Evolutionary conservation across 2,329 filamentous ascomycete genomes (phyloP).

Genomic region (Pyricularia pennisetigena): DNA sequence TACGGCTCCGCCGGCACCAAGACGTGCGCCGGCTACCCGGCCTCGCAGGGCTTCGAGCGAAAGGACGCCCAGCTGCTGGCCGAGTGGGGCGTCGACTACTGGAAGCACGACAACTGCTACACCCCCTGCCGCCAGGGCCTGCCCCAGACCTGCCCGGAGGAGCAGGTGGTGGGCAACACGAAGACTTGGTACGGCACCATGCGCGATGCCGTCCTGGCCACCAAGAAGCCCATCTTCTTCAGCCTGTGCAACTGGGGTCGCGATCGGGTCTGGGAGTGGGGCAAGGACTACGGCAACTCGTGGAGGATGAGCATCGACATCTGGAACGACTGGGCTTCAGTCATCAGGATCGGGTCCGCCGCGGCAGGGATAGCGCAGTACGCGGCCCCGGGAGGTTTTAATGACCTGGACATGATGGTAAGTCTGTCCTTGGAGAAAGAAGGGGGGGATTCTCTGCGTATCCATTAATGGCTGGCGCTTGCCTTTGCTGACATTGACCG

Average conservation of each 20-base stretch:
- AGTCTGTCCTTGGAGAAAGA: no score
- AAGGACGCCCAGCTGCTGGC: constrained; percentile 49
- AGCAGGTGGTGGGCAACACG: constrained; percentile 27
- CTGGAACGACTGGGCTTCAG: constrained; percentile 11
- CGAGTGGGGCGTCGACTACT: constrained; percentile 45
- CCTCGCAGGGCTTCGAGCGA: constrained; percentile 43
- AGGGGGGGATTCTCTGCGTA: no score
- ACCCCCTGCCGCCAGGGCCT: constrained; percentile 3
- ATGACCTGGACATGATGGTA: constrained; percentile 19
- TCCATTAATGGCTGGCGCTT: no score
- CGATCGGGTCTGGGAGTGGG: constrained; percentile 32
- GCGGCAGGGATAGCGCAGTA: constrained; percentile 11
- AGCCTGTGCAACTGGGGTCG: constrained; percentile 36
- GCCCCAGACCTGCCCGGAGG: constrained; percentile 32
- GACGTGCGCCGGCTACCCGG: constrained; percentile 48
- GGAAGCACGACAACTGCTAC: constrained; percentile 47
- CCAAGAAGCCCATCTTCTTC: constrained; percentile 28
- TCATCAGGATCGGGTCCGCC: constrained; percentile 9
- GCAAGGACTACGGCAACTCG: constrained; percentile 28
- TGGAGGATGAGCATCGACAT: constrained; percentile 34
- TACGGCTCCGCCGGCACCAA: constrained; percentile 41
- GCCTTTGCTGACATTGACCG: neutral
- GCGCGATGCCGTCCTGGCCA: constrained; percentile 27
- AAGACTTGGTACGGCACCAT: constrained; percentile 31
- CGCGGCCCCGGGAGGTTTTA: constrained; percentile 17